Evolutionary conservation across 805 yeast species (phyloP).

Genomic region (Metschnikowia chrysomelidarum): DNA sequence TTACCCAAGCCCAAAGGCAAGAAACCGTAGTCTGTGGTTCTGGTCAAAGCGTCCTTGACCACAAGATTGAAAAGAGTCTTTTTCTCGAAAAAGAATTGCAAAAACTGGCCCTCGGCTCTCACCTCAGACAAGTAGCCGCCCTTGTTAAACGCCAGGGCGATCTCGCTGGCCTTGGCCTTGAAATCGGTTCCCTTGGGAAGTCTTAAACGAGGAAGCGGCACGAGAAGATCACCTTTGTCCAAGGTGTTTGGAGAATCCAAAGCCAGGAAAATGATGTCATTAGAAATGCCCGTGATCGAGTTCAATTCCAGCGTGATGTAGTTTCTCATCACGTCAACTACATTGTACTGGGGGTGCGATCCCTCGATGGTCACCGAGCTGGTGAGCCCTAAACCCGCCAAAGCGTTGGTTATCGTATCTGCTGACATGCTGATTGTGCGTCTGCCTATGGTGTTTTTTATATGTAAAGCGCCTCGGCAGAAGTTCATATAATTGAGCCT

Average conservation of each 20-base stretch:
- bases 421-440: slow-evolving; percentile 19
- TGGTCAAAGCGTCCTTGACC: slow-evolving; percentile 62
- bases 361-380: slow-evolving; percentile 42
- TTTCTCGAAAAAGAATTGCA: slow-evolving; percentile 83
- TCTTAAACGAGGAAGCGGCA: slow-evolving; percentile 84
- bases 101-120: slow-evolving; percentile 82
- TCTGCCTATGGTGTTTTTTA: slow-evolving; percentile 6
- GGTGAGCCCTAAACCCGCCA: slow-evolving; percentile 35
- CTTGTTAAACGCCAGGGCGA: slow-evolving; percentile 75
- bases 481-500: slow-evolving; percentile 13
- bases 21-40: slow-evolving; percentile 66
- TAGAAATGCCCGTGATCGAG: slow-evolving; percentile 68
- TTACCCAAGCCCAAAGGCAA: slow-evolving; percentile 65
- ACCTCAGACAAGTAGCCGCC: slow-evolving; percentile 69
- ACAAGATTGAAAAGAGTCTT: slow-evolving; percentile 65
- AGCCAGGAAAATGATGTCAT: slow-evolving; percentile 70
- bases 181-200: slow-evolving; percentile 73
- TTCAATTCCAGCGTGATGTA: slow-evolving; percentile 80
- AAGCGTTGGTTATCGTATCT: slow-evolving; percentile 33
- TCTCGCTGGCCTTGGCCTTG: slow-evolving; percentile 68
- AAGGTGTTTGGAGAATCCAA: slow-evolving; percentile 82
- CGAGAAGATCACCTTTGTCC: slow-evolving; percentile 89
- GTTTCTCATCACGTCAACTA: slow-evolving; percentile 85
- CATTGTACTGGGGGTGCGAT: slow-evolving; percentile 74
- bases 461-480: slow-evolving; percentile 7